Conservation (phyloP, 2,329 filamentous ascomycete genomes). For the Aspergillus phoenicis region DNA sequence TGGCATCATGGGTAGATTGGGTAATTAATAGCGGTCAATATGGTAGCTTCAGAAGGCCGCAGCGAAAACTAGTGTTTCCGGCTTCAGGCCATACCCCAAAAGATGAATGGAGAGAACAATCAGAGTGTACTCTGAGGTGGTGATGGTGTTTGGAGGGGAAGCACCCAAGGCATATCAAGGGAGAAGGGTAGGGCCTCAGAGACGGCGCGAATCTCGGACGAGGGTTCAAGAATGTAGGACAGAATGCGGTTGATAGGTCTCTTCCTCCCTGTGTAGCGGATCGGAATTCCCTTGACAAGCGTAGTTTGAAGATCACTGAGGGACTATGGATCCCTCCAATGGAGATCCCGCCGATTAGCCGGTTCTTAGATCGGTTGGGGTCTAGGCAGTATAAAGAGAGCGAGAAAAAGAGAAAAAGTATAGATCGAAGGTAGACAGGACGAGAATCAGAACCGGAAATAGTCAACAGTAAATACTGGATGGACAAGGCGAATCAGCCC, state of each 20-base stretch:
- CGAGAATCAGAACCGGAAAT: background rate
- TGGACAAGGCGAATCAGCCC: background rate
- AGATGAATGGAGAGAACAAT: conserved; percentile 11
- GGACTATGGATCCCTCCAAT: background rate
- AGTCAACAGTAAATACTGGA: background rate
- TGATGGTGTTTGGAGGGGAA: conserved; percentile 6
- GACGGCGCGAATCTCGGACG: conserved; percentile 12
- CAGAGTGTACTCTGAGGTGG: conserved; percentile 4
- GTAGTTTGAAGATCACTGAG: background rate
- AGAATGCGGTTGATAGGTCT: conserved; percentile 16
- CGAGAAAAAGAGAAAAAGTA: background rate
- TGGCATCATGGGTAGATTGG: conserved; percentile 32
- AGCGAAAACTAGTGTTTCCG: background rate
- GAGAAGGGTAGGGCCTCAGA: conserved; percentile 12
- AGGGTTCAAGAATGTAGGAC: conserved; percentile 22
- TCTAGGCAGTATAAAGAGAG: background rate
- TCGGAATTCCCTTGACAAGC: background rate
- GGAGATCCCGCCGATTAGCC: conserved; percentile 1
- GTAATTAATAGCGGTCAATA: conserved; percentile 13
- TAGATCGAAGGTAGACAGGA: background rate
- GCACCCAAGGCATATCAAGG: conserved; percentile 25
- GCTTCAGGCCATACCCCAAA: conserved; percentile 15
- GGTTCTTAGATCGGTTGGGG: background rate
- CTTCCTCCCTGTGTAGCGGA: too few relatives aligned
- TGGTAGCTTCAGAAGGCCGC: background rate